Conservation (phyloP, 148 eudicot species). For the Rhododendron molle region DNA sequence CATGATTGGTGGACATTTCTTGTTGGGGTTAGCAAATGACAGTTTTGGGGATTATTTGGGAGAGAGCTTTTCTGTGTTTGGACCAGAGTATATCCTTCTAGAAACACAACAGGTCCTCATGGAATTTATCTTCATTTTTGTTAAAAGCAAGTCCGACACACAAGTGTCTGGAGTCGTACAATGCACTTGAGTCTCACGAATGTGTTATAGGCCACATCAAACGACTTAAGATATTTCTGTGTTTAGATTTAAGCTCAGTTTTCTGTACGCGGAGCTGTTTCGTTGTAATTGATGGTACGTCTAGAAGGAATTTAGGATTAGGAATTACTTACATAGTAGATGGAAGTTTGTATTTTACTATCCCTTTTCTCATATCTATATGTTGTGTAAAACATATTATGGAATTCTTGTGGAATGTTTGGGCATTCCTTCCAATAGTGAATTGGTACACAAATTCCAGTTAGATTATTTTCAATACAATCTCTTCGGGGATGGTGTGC, state of each 20-base stretch:
- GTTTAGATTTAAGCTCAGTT: too few relatives aligned
- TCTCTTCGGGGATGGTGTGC: background rate
- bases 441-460: background rate
- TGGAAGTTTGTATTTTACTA: background rate
- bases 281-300: background rate
- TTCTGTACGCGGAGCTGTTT: background rate
- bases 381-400: background rate
- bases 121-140: slow-evolving; percentile 1
- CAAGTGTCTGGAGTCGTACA: background rate
- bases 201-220: background rate
- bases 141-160: background rate
- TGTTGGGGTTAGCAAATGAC: background rate
- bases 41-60: background rate
- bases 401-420: background rate
- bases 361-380: too few relatives aligned
- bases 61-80: background rate
- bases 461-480: background rate
- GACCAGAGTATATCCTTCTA: background rate
- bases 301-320: background rate
- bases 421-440: background rate
- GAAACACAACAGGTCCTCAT: background rate
- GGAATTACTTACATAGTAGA: background rate
- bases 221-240: background rate
- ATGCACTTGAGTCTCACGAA: background rate
- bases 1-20: background rate